A percentile compares a stretch with the other conserved stretches of the same genome.
These are phyloP conservation scores for Coniochaeta prunicola DNA, from an alignment of 2,329 filamentous ascomycete genomes.

Conservation along the genomic window DNA sequence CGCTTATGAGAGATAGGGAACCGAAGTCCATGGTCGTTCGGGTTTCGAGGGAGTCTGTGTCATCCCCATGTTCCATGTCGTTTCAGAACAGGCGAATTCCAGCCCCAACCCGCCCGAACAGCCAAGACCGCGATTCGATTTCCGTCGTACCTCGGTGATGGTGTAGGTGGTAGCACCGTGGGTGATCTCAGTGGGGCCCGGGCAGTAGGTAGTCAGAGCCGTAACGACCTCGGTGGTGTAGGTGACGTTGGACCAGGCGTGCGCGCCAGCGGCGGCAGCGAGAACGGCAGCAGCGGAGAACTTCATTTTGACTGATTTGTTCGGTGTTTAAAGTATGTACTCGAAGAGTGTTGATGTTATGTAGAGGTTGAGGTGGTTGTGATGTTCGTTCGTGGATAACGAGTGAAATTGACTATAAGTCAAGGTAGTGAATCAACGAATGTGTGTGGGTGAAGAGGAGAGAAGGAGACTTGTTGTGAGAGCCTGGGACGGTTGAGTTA, in stretches of 20 bases:
- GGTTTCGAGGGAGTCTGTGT: background rate
- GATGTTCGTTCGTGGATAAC: conserved; percentile 35
- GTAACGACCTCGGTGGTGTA: conserved; percentile 62
- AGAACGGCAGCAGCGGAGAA: conserved; percentile 47
- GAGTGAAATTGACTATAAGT: conserved; percentile 55
- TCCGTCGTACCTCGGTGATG: conserved; percentile 47
- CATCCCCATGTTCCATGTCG: background rate
- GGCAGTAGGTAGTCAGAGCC: conserved; percentile 66
- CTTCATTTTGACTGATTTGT: conserved; percentile 57
- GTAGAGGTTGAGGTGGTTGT: conserved; percentile 16
- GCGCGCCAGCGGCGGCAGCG: conserved; percentile 42
- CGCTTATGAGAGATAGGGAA: background rate
- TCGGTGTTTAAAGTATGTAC: conserved; percentile 29
- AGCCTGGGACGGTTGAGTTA: conserved; percentile 33
- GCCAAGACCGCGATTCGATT: background rate
- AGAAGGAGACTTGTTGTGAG: conserved; percentile 18
- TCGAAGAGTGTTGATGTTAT: conserved; percentile 10
- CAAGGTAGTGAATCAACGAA: conserved; percentile 37
- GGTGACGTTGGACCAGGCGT: conserved; percentile 36
- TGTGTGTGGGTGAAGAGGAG: conserved; percentile 42
- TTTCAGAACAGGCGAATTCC: background rate
- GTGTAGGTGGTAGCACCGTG: conserved; percentile 62
- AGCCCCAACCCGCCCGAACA: background rate
- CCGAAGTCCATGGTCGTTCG: background rate
- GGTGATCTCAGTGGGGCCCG: conserved; percentile 55